Base-by-base conservation (phyloP, 2,329 filamentous ascomycete species). In the Beauveria scarabaeidicola region DNA sequence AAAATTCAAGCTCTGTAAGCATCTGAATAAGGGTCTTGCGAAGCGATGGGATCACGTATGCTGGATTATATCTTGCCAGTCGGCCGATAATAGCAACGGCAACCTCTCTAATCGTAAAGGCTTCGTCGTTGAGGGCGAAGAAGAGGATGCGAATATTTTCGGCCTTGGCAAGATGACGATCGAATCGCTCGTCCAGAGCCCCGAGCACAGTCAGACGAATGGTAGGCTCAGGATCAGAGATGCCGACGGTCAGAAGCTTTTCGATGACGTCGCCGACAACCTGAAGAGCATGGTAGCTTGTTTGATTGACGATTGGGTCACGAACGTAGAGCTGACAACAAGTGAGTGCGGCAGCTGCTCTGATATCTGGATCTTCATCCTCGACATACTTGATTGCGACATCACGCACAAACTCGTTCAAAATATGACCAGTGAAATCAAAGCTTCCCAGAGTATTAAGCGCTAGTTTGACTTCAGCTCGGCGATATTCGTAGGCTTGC, bases 321-420 rank as follows among this genome's bases (percentile, higher is more conserved):
- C 91, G 87, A 50, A 97, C 90, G 69, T 97, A 97, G 50, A 99
- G 83, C 72, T 99, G 95, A 69, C 95, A 99, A 74, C 94, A 97
- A 5, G 95, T 99, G 62, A 99, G 79, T 17, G 94, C 92, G 2
- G 94, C 93, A 17, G 94, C 94, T 73, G 96, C 93, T 61, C 94
- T 86, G 54, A 96, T 97, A 64, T 95, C 90, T 0, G 91, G 82
- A 67, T 96, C 95, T 66, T 97, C 93, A 64, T 96, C 94, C 66
- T 99, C 93, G 46, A 99, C 93, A 67, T 97, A 99, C 71, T 93
- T 94, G 69, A 99, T 95, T 4, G 95, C 94, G 53, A 99, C 94
- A 70, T 99, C 94, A 25, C 94, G 89, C 29, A 99, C 94, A 66
- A 99, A 99, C 71, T 99, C 95, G 68, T 99, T 99, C 17, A 99